Base-by-base conservation (phyloP, 1,139 yeast genomes). In the Hanseniaspora sp. region DNA sequence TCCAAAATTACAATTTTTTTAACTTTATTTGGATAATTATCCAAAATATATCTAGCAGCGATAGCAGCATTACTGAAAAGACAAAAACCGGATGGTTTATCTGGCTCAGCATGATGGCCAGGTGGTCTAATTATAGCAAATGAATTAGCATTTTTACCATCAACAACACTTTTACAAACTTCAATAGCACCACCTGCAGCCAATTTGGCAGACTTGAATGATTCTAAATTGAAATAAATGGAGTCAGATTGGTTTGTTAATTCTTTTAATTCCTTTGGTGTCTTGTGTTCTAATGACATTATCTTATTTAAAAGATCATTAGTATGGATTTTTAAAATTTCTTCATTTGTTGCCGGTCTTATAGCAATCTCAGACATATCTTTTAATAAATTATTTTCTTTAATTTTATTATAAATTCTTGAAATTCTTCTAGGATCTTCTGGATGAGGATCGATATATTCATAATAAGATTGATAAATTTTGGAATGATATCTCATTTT, bases 91-190 rank as follows among this genome's bases (percentile, higher is more conserved):
- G 96, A 97, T 0, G 98, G 95, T 18, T 88, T 74, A 59, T 87
- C 94, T 0, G 99, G 97, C 64, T 94, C 99, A 1, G 98, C 97
- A 66, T 94, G 99, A 69, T 94, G 99, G 1, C 99, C 99, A 0
- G 99, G 99, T 1, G 99, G 99, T 60, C 99, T 78, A 13, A 94
- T 96, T 13, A 94, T 86, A 0, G 98, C 99, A 56, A 94, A 67
- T 0, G 96, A 83, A 66, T 94, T 94, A 64, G 88, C 88, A 34
- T 90, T 97, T 56, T 75, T 73, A 1, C 96, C 95, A 66, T 90
- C 97, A 11, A 92, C 84, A 18, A 94, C 98, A 0, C 97, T 96
- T 61, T 82, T 80, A 67, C 97, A 90, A 0, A 96, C 95, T 67
- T 92, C 98, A 53, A 94, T 92, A 34, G 95, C 83, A 33, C 98